Evolutionary conservation across 148 eudicot species (phyloP).

Genomic region (Nepenthes gracilis): DNA sequence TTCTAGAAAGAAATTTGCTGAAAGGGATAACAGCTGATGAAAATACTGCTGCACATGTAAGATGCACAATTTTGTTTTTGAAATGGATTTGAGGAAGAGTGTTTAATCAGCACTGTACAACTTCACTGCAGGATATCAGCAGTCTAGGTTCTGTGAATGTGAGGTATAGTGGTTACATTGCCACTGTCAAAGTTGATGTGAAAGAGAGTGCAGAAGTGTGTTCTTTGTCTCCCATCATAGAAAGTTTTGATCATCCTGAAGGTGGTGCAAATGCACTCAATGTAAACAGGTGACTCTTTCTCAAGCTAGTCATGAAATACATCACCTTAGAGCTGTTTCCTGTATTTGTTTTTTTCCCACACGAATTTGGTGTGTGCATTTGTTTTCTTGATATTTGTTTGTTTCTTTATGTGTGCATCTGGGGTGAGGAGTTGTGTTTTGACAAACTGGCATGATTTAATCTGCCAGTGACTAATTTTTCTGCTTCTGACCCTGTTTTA

Average conservation of each 20-base stretch:
- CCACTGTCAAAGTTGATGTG: conserved; percentile 68
- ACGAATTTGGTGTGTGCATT: not conserved
- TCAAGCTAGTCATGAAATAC: not conserved
- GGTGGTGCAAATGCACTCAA: conserved; percentile 99
- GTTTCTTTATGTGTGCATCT: not conserved
- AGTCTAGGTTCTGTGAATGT: conserved; percentile 80
- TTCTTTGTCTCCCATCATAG: conserved; percentile 33
- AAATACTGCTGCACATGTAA: conserved; percentile 99
- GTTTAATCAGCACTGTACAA: not conserved
- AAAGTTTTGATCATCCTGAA: conserved; percentile 75
- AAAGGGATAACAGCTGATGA: conserved; percentile 99
- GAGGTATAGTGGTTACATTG: conserved; percentile 80
- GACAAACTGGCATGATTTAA: no score
- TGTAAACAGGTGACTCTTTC: conserved; percentile 64
- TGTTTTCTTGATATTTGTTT: no score
- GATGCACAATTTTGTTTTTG: conserved; percentile 7
- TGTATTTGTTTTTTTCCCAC: not conserved
- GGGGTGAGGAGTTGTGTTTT: no score
- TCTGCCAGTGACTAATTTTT: no score
- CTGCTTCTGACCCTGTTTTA: no score
- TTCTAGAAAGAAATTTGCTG: conserved; percentile 68
- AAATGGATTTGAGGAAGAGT: not conserved
- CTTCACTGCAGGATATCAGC: conserved; percentile 64
- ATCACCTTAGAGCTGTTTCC: not conserved
- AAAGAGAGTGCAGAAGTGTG: conserved; percentile 27